A percentile compares a stretch with the other conserved stretches of the same genome.
Evolutionary conservation across 129 eudicot genomes (phyloP).

Genomic region (Apium graveolens): DNA sequence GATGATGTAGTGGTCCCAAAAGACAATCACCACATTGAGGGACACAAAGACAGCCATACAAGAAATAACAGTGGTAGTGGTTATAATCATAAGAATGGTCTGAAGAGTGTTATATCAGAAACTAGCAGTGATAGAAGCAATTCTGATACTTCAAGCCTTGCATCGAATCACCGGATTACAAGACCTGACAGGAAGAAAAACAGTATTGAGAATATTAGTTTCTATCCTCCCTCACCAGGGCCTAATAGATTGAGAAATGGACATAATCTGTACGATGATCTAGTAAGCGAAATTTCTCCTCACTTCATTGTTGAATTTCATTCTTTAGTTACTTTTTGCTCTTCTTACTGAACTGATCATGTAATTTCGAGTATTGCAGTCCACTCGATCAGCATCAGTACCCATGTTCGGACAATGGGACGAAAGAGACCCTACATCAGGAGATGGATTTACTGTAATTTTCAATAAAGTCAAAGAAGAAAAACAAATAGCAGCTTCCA

Average conservation of each 20-base stretch:
- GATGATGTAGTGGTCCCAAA: conserved; percentile 4
- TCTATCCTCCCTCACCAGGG: conserved; percentile 34
- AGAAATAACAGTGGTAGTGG: conserved; percentile 14
- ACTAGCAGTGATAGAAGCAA: conserved; percentile 25
- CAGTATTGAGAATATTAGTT: conserved; percentile 18
- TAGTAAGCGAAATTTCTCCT: conserved; percentile 30
- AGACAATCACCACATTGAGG: conserved; percentile 7
- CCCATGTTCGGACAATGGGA: conserved; percentile 88
- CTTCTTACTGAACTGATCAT: not conserved
- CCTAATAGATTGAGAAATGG: conserved; percentile 33
- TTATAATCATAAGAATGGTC: conserved; percentile 12
- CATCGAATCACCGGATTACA: conserved; percentile 24
- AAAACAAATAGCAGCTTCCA: conserved; percentile 63
- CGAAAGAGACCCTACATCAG: conserved; percentile 58
- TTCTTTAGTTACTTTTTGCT: not conserved
- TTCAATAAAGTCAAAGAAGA: conserved; percentile 72
- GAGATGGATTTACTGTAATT: conserved; percentile 68
- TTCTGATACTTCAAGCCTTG: conserved; percentile 19
- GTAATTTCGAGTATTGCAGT: conserved; percentile 21
- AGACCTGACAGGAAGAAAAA: conserved; percentile 24
- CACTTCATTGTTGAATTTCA: too few species aligned
- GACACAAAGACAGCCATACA: not conserved
- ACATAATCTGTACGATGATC: conserved; percentile 37
- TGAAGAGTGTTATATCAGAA: conserved; percentile 21
- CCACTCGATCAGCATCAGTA: conserved; percentile 64